Percentiles rank a stretch among this genome's conserved stretches.
These are phyloP conservation scores for Crithidia fasciculata DNA, from an alignment of 208 protist species.

Conservation along the genomic window DNA sequence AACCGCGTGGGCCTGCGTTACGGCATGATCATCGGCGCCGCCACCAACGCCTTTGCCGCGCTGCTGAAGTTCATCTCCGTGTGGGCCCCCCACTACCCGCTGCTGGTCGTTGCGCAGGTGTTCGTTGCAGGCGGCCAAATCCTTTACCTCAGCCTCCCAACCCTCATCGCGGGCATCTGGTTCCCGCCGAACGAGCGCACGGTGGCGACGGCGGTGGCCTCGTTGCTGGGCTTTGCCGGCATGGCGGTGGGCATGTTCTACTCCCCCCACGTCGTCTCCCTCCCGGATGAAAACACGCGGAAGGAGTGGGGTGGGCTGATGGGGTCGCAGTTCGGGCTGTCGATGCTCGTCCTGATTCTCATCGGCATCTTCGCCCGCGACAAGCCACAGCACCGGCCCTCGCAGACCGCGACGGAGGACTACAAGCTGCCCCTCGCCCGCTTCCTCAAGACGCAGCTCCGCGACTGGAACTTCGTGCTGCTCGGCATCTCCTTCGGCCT, in stretches of 20 bases:
- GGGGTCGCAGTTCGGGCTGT: constrained; percentile 42
- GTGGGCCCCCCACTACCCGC: constrained; percentile 35
- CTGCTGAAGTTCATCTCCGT: constrained; percentile 54
- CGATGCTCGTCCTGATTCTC: constrained; percentile 25
- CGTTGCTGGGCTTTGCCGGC: constrained; percentile 53
- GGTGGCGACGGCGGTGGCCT: constrained; percentile 47
- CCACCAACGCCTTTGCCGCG: constrained; percentile 30
- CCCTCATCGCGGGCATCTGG: constrained; percentile 56
- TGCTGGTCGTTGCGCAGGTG: constrained; percentile 49
- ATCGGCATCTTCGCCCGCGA: constrained; percentile 28
- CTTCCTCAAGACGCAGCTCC: constrained; percentile 34
- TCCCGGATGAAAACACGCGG: constrained; percentile 25
- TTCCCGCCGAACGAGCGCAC: constrained; percentile 56
- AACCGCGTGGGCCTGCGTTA: constrained; percentile 54
- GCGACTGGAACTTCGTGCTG: constrained; percentile 38
- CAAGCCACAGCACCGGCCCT: constrained; percentile 36
- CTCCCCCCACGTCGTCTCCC: constrained; percentile 46
- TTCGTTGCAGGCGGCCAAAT: constrained; percentile 46
- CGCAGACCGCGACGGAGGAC: constrained; percentile 29
- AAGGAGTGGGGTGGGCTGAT: constrained; percentile 37
- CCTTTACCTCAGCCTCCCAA: constrained; percentile 43
- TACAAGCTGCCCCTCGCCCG: constrained; percentile 22
- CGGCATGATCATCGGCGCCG: constrained; percentile 39
- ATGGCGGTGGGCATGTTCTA: constrained; percentile 74
- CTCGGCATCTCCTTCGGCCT: constrained; percentile 50